A percentile compares a stretch with the other conserved stretches of the same genome.
Conservation (phyloP, 2,329 filamentous ascomycete species). For the Ciborinia camelliae region DNA sequence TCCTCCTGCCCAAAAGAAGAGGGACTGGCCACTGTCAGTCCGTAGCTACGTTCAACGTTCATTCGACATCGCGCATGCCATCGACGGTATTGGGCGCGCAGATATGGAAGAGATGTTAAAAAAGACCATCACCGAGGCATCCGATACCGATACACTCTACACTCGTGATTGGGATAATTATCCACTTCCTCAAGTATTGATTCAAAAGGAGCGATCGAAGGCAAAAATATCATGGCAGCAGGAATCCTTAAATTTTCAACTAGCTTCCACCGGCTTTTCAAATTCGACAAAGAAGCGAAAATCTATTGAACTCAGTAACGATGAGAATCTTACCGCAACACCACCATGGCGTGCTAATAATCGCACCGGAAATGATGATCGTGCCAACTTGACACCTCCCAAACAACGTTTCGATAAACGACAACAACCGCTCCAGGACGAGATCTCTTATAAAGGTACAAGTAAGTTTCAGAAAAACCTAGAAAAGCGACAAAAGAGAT, state of each 20-base stretch:
- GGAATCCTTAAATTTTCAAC: slow-evolving; percentile 31
- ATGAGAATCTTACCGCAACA: slow-evolving; percentile 48
- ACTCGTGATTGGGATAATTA: slow-evolving; percentile 78
- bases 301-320: slow-evolving; percentile 59
- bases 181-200: slow-evolving; percentile 80
- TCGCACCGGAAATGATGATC: slow-evolving; percentile 61
- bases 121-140: slow-evolving; percentile 77
- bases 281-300: slow-evolving; percentile 69
- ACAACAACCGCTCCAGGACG: slow-evolving; percentile 46
- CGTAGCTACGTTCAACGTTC: slow-evolving; percentile 85
- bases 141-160: slow-evolving; percentile 68
- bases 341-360: slow-evolving; percentile 72
- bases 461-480: slow-evolving; percentile 89
- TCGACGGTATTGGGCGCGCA: slow-evolving; percentile 56
- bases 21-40: slow-evolving; percentile 78
- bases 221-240: slow-evolving; percentile 31
- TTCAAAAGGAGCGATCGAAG: slow-evolving; percentile 63
- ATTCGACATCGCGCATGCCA: slow-evolving; percentile 71
- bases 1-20: slow-evolving; percentile 48
- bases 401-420: slow-evolving; percentile 44
- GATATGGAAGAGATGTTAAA: slow-evolving; percentile 87
- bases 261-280: slow-evolving; percentile 26
- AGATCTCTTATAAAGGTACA: slow-evolving; percentile 48
- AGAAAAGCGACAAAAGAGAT: slow-evolving; percentile 87
- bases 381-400: slow-evolving; percentile 51